A percentile compares a stretch with the other conserved stretches of the same genome.
phyloP scores from a whole-genome alignment of 106 monocot species.

The Platanthera zijinensis region DNA sequence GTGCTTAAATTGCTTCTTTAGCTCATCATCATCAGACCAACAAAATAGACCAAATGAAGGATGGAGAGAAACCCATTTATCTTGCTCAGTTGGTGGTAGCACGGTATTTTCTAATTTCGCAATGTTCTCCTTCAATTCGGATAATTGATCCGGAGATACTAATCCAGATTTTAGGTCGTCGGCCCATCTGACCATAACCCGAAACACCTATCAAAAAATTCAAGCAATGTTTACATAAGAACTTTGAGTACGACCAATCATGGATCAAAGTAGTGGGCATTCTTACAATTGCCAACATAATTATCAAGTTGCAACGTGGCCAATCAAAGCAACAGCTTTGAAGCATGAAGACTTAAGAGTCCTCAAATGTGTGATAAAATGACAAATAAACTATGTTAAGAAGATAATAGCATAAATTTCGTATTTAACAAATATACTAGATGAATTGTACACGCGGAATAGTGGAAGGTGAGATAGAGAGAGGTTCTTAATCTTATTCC shows the following conservation, averaged over 20 bases:
- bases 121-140: slow-evolving; percentile 53
- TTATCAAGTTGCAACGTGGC: not conserved
- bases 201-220: slow-evolving; percentile 50
- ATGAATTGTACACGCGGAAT: no score
- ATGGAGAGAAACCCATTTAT: slow-evolving; percentile 97
- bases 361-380: not conserved
- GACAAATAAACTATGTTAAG: not conserved
- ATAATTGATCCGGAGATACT: slow-evolving; percentile 39
- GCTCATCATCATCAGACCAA: slow-evolving; percentile 83
- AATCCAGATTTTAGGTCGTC: slow-evolving; percentile 54
- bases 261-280: not conserved
- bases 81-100: slow-evolving; percentile 67
- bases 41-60: slow-evolving; percentile 76
- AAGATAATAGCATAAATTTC: not conserved
- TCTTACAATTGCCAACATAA: not conserved
- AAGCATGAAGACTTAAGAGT: not conserved
- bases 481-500: no score
- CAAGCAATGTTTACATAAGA: not conserved
- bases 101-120: slow-evolving; percentile 52
- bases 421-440: not conserved
- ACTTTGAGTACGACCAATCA: not conserved
- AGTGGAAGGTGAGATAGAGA: no score
- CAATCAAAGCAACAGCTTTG: not conserved
- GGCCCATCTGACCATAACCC: slow-evolving; percentile 67
- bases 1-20: slow-evolving; percentile 57